Evolutionary conservation across 768 basidiomycete species (phyloP).

Genomic region (Lactarius tabidus): DNA sequence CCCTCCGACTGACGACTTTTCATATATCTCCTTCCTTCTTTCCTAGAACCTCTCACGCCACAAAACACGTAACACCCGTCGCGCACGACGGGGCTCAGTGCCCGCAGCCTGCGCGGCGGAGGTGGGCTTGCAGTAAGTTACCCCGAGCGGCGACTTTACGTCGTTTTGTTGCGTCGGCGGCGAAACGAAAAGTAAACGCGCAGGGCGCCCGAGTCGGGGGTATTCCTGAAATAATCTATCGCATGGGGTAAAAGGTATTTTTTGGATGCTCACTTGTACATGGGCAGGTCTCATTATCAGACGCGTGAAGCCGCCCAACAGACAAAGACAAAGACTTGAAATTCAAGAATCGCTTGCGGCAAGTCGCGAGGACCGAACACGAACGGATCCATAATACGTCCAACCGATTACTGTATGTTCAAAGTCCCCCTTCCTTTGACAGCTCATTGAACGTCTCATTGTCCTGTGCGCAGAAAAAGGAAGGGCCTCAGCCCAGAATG

Average conservation of each 20-base stretch:
- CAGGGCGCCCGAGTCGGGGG: too few species aligned
- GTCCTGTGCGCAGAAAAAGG: too few species aligned
- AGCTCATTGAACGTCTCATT: background rate
- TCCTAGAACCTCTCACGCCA: slow-evolving; percentile 22
- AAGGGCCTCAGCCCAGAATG: too few species aligned
- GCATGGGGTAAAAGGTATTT: background rate
- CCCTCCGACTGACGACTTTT: background rate
- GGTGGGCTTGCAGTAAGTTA: background rate
- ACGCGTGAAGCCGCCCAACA: too few species aligned
- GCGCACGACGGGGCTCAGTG: background rate
- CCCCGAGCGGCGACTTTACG: background rate
- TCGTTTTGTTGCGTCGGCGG: background rate
- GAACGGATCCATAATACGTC: background rate
- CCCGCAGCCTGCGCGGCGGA: background rate
- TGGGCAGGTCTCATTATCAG: background rate
- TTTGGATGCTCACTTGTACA: background rate
- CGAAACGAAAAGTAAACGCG: background rate
- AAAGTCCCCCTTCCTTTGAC: background rate
- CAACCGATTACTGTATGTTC: background rate
- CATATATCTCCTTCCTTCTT: slow-evolving; percentile 3
- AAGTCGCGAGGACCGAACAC: background rate
- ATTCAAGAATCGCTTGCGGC: background rate
- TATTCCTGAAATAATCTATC: background rate
- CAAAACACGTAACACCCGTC: slow-evolving; percentile 17
- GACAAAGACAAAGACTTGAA: too few species aligned